Conservation (phyloP, 2,329 filamentous ascomycete genomes). For the Nothomitra cinnamomea region DNA sequence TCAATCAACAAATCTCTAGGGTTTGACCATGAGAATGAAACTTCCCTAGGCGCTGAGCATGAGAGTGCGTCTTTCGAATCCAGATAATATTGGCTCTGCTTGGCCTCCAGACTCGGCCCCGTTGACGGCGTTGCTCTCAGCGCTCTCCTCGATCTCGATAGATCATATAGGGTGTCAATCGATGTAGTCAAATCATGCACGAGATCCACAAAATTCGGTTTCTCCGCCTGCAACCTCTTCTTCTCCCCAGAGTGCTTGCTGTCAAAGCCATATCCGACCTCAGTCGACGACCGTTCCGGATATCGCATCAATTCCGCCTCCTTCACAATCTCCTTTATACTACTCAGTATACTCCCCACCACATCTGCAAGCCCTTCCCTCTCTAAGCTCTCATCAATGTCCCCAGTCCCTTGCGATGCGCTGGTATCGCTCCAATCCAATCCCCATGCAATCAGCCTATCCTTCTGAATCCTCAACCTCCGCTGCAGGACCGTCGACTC, state of each 20-base stretch:
- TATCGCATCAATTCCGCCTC: conserved; percentile 59
- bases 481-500: conserved; percentile 57
- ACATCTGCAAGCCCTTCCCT: conserved; percentile 56
- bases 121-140: conserved; percentile 13
- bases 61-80: background rate
- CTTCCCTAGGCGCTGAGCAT: background rate
- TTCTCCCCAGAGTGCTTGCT: conserved; percentile 46
- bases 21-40: background rate
- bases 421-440: conserved; percentile 63
- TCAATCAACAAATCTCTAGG: conserved; percentile 5
- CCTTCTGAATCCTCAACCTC: conserved; percentile 65
- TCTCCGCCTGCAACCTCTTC: conserved; percentile 34
- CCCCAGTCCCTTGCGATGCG: conserved; percentile 36
- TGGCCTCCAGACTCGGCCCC: background rate
- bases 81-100: conserved; percentile 8
- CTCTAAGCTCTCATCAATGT: conserved; percentile 55
- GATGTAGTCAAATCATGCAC: conserved; percentile 58
- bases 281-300: conserved; percentile 24
- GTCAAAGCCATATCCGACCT: conserved; percentile 12
- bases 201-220: conserved; percentile 36
- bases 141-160: conserved; percentile 48
- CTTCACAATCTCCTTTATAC: conserved; percentile 63
- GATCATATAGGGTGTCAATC: conserved; percentile 64
- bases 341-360: conserved; percentile 61
- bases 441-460: conserved; percentile 63